Evolutionary conservation across 1,139 yeast genomes (phyloP).

Genomic region (Spathaspora jeffriesii): DNA sequence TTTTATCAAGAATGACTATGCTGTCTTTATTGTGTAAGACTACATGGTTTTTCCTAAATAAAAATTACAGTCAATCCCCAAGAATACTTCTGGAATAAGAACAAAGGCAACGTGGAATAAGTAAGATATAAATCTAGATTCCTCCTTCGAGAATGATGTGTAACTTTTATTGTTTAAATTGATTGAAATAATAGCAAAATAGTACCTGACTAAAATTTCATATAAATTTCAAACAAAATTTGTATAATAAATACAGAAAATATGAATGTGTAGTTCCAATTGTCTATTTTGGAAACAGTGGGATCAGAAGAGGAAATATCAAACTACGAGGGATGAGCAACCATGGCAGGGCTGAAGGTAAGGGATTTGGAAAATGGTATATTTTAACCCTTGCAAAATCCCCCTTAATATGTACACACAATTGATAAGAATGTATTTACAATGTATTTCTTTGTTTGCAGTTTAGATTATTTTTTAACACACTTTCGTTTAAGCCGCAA

Average conservation of each 20-base stretch:
- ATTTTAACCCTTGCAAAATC: background rate
- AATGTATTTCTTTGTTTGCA: background rate
- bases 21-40: background rate
- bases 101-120: too few species aligned
- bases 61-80: background rate
- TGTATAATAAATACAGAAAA: too few species aligned
- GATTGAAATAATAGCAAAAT: too few species aligned
- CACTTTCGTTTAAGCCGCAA: slow-evolving; percentile 3
- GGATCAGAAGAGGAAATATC: background rate
- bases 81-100: background rate
- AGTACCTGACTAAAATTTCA: too few species aligned
- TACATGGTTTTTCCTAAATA: too few species aligned
- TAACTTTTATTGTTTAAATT: too few species aligned
- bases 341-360: background rate
- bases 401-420: background rate
- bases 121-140: too few species aligned
- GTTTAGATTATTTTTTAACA: background rate
- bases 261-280: background rate
- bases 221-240: too few species aligned
- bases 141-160: too few species aligned
- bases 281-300: background rate
- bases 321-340: background rate
- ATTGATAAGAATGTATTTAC: background rate
- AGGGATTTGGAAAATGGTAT: background rate
- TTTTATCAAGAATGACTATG: background rate